Evolutionary conservation across 2,329 filamentous ascomycete species (phyloP).

Genomic region (Emericellopsis atlantica): DNA sequence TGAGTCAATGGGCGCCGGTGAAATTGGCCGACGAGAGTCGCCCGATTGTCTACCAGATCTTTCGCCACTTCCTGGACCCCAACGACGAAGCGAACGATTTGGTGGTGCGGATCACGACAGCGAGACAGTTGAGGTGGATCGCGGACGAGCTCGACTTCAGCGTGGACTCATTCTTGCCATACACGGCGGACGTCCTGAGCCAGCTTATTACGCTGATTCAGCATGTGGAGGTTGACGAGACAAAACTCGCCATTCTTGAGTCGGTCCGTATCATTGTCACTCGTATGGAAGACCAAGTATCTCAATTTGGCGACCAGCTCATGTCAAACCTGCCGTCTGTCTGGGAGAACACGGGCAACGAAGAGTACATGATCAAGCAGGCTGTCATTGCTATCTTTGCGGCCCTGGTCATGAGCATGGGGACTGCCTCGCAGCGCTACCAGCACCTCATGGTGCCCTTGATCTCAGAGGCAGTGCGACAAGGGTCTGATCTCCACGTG

Average conservation of each 20-base stretch:
- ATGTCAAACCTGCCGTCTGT: constrained; percentile 67
- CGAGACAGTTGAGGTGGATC: constrained; percentile 67
- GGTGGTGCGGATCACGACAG: constrained; percentile 85
- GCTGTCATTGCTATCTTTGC: constrained; percentile 77
- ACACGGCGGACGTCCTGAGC: constrained; percentile 59
- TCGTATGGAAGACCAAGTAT: constrained; percentile 63
- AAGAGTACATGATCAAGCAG: constrained; percentile 89
- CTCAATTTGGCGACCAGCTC: constrained; percentile 63
- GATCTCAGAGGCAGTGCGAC: constrained; percentile 66
- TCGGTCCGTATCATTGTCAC: constrained; percentile 73
- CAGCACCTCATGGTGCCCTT: constrained; percentile 72
- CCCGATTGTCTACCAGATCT: constrained; percentile 75
- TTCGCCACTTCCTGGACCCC: constrained; percentile 70
- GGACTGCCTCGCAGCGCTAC: constrained; percentile 62
- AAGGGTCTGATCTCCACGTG: constrained; percentile 59
- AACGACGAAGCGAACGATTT: constrained; percentile 73
- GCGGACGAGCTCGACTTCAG: constrained; percentile 78
- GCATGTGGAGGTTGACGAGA: constrained; percentile 72
- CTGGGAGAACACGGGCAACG: constrained; percentile 69
- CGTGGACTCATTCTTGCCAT: constrained; percentile 62
- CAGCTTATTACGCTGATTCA: constrained; percentile 67
- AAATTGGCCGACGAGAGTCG: constrained; percentile 57
- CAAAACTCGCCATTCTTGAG: constrained; percentile 79
- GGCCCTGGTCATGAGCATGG: constrained; percentile 78
- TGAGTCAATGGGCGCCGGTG: constrained; percentile 81